A percentile compares a stretch with the other conserved stretches of the same genome.
These are phyloP conservation scores for Aquilaria sinensis DNA, from an alignment of 345 rosid species.

Conservation along the genomic window DNA sequence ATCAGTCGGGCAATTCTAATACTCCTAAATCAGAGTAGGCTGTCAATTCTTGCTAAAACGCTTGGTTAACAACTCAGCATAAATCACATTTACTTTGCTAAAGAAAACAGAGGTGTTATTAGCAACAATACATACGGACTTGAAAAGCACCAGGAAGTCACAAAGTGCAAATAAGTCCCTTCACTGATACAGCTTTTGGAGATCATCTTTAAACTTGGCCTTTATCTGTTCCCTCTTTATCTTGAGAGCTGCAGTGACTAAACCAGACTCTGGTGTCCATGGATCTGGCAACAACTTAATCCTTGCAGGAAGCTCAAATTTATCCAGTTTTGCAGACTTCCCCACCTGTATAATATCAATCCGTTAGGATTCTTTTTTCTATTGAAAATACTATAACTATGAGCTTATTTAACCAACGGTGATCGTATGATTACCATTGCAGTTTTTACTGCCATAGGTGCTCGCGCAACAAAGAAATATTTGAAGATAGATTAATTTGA, in stretches of 20 bases:
- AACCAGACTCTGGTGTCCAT: conserved; percentile 81
- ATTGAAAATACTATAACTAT: neutral
- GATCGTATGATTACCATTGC: too few species aligned
- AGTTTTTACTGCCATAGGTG: too few species aligned
- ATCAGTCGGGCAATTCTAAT: too few species aligned
- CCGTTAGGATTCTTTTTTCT: too few species aligned
- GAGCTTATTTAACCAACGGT: neutral
- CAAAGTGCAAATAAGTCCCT: neutral
- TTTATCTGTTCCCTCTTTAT: conserved; percentile 71
- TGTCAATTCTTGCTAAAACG: too few species aligned
- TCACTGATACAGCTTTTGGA: conserved; percentile 52
- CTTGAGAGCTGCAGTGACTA: conserved; percentile 73
- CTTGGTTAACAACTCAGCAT: too few species aligned
- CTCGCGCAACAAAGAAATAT: neutral
- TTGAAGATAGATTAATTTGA: neutral
- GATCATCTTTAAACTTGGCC: conserved; percentile 59
- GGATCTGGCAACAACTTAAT: conserved; percentile 64
- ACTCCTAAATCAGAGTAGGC: too few species aligned
- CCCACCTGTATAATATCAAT: conserved; percentile 41
- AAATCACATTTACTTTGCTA: too few species aligned
- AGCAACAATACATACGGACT: too few species aligned
- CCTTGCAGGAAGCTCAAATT: conserved; percentile 74
- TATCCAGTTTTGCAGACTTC: conserved; percentile 56
- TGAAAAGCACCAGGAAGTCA: too few species aligned
- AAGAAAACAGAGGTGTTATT: too few species aligned